Conservation (phyloP, 495 filamentous ascomycete species). For the Aspergillus saccharolyticus region DNA sequence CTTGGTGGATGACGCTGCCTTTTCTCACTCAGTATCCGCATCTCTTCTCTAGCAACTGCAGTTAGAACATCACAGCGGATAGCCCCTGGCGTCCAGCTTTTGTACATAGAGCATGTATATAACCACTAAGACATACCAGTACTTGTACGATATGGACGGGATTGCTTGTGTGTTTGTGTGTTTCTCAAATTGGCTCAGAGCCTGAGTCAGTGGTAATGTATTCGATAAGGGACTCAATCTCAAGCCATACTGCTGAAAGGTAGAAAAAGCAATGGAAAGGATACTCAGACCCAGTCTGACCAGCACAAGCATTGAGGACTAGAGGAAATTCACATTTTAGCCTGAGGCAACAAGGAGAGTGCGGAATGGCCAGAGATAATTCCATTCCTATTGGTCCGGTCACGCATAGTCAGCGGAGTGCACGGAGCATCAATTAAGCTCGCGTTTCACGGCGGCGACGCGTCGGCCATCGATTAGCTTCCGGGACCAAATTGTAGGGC, state of each 20-base stretch:
- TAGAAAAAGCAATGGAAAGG: no score
- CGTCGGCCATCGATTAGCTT: conserved; percentile 23
- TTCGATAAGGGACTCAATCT: no score
- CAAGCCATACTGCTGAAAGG: no score
- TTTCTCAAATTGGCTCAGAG: not conserved
- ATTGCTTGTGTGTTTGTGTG: not conserved
- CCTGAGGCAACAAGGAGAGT: not conserved
- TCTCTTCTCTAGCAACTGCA: conserved; percentile 1
- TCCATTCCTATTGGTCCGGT: not conserved
- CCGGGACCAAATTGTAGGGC: not conserved
- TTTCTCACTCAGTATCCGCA: not conserved
- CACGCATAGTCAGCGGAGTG: conserved; percentile 12
- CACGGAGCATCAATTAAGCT: conserved; percentile 42
- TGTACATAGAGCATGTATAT: conserved; percentile 16
- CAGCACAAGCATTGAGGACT: no score
- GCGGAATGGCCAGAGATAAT: not conserved
- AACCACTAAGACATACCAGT: conserved; percentile 5
- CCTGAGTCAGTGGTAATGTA: no score
- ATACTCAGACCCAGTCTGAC: no score
- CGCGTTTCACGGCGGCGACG: conserved; percentile 34
- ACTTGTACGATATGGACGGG: not conserved
- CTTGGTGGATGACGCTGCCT: not conserved
- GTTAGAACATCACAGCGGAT: conserved; percentile 8
- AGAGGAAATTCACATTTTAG: no score
- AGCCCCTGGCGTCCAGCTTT: conserved; percentile 6